phyloP scores from a whole-genome alignment of 169 alveolate species.

The Cryptosporidium tyzzeri region DNA sequence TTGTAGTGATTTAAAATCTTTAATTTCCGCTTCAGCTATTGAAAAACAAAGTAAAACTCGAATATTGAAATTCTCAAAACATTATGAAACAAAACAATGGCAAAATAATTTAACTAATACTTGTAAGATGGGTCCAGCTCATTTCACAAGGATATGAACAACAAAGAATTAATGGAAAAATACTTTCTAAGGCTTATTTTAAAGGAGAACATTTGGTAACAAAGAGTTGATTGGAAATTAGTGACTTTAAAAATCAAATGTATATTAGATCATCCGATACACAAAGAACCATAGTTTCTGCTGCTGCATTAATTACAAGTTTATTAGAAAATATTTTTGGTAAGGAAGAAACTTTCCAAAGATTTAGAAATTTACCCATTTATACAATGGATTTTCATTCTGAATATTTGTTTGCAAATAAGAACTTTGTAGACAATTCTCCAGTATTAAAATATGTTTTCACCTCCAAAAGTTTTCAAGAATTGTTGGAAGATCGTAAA shows the following conservation, averaged over 20 bases:
- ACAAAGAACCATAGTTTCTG: conserved; percentile 69
- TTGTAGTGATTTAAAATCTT: conserved; percentile 48
- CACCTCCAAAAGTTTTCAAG: not conserved
- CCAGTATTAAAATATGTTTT: not conserved
- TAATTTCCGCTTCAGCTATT: conserved; percentile 47
- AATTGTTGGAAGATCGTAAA: conserved; percentile 3
- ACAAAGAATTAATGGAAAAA: conserved; percentile 66
- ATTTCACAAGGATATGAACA: conserved; percentile 60
- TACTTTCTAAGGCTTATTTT: conserved; percentile 66
- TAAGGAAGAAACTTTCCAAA: conserved; percentile 9
- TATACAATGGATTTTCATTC: conserved; percentile 43
- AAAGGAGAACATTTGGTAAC: conserved; percentile 18
- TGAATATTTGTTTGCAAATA: conserved; percentile 56
- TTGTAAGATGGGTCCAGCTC: conserved; percentile 69
- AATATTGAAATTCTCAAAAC: conserved; percentile 62
- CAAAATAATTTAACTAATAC: conserved; percentile 53
- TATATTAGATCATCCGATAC: conserved; percentile 45
- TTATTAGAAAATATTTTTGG: conserved; percentile 39
- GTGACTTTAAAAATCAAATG: conserved; percentile 16
- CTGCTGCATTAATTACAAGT: conserved; percentile 58
- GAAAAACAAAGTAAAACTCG: conserved; percentile 33
- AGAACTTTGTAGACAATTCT: conserved; percentile 22
- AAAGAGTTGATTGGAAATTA: conserved; percentile 18
- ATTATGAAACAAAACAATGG: conserved; percentile 67
- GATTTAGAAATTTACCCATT: conserved; percentile 8